phyloP scores from a whole-genome alignment of 1,284 basidiomycete genomes.

The Ganoderma boninense region DNA sequence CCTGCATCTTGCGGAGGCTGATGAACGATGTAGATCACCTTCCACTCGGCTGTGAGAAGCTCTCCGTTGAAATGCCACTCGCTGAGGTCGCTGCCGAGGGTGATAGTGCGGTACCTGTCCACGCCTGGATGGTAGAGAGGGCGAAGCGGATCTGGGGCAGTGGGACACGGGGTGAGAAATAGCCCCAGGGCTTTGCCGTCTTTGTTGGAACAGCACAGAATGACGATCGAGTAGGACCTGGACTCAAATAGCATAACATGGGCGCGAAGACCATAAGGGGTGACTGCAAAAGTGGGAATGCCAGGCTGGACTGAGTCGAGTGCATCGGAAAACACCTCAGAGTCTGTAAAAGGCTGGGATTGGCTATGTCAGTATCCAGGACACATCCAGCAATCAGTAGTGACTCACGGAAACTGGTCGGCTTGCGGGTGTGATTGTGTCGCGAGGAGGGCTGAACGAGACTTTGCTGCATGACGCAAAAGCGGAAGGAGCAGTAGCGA shows the following conservation, averaged over 20 bases:
- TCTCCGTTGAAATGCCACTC: constrained; percentile 1
- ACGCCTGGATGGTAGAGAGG: constrained; percentile 5
- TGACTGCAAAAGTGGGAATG: neutral
- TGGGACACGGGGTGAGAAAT: neutral
- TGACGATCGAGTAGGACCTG: neutral
- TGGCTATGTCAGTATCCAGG: neutral
- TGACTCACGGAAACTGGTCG: neutral
- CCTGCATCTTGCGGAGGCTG: constrained; percentile 3
- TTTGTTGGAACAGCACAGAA: constrained; percentile 2
- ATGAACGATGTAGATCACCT: constrained; percentile 2
- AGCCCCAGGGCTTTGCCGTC: neutral
- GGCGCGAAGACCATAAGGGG: constrained; percentile 3
- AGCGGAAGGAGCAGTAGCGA: neutral
- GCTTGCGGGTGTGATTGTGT: neutral
- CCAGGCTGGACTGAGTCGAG: constrained; percentile 3
- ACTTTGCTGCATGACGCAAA: constrained; percentile 3
- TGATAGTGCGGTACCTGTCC: constrained; percentile 2
- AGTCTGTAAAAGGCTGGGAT: neutral
- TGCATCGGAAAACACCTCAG: constrained; percentile 1
- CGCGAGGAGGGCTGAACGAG: neutral
- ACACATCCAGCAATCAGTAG: neutral
- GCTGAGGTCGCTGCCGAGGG: neutral
- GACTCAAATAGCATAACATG: constrained; percentile 5
- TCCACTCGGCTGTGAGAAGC: neutral
- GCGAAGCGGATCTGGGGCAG: neutral